Percentiles rank a stretch among this genome's conserved stretches.
Conservation (phyloP, 2,329 filamentous ascomycete genomes). For the Ascochyta koolunga region DNA sequence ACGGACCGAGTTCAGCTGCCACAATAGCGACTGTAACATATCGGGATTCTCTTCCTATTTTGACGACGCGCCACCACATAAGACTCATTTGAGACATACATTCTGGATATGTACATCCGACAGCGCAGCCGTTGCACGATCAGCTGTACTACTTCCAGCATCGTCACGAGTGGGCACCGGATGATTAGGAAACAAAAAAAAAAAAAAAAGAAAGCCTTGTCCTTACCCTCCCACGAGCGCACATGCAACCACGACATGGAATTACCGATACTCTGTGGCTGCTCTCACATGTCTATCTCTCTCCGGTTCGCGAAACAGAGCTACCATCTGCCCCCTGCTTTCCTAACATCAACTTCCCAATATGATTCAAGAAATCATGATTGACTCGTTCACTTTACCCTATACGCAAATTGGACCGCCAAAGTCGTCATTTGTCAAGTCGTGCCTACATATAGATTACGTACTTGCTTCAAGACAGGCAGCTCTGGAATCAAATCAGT, state of each 20-base stretch:
- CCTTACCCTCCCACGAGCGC: neutral
- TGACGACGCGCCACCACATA: neutral
- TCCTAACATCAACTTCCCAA: too few relatives aligned
- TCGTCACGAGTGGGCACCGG: constrained; percentile 8
- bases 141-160: constrained; percentile 2
- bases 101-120: neutral
- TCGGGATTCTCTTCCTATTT: neutral
- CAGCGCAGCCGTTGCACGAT: neutral
- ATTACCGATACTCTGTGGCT: too few relatives aligned
- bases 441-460: too few relatives aligned
- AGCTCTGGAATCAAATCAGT: too few relatives aligned
- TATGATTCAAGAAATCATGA: too few relatives aligned
- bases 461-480: too few relatives aligned
- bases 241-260: neutral
- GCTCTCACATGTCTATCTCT: too few relatives aligned
- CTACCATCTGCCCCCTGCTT: too few relatives aligned
- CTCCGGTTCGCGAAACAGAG: too few relatives aligned
- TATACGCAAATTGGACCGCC: too few relatives aligned
- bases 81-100: neutral
- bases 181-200: constrained; percentile 15
- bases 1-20: constrained; percentile 18
- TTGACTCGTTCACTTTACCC: too few relatives aligned
- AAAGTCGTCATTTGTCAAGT: too few relatives aligned
- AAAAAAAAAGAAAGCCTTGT: constrained; percentile 6
- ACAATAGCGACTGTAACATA: constrained; percentile 12